Conservation (phyloP, 2,329 filamentous ascomycete species). For the Fusarium mangiferae region DNA sequence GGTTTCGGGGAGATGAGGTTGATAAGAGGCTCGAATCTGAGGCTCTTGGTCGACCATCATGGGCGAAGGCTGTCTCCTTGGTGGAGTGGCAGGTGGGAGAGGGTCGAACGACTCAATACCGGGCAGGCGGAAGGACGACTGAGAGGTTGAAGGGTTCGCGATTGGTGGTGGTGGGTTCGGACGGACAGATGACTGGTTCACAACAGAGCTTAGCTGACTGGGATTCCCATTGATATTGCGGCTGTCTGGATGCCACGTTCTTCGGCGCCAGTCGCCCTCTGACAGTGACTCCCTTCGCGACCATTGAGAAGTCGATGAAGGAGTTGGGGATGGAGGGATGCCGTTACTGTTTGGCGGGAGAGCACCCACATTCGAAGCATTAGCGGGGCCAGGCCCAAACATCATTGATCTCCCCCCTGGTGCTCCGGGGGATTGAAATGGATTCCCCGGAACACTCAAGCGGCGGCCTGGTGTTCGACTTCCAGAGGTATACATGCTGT, state of each 20-base stretch:
- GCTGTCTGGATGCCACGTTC: slow-evolving; percentile 91
- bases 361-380: slow-evolving; percentile 65
- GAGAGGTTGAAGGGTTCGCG: slow-evolving; percentile 59
- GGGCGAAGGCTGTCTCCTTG: slow-evolving; percentile 74
- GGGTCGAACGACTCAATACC: slow-evolving; percentile 94
- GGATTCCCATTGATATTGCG: slow-evolving; percentile 70
- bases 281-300: slow-evolving; percentile 73
- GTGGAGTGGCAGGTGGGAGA: slow-evolving; percentile 71
- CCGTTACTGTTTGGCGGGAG: slow-evolving; percentile 68
- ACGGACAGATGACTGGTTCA: slow-evolving; percentile 72
- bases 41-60: slow-evolving; percentile 76
- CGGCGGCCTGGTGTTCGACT: slow-evolving; percentile 76
- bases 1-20: slow-evolving; percentile 44
- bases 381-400: slow-evolving; percentile 62
- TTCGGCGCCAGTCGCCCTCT: slow-evolving; percentile 82
- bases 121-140: slow-evolving; percentile 76
- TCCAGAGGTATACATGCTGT: slow-evolving; percentile 75
- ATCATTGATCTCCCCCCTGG: slow-evolving; percentile 67
- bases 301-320: slow-evolving; percentile 70
- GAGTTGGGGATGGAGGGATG: slow-evolving; percentile 72
- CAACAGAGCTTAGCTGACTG: slow-evolving; percentile 80
- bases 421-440: slow-evolving; percentile 73
- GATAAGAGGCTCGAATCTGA: slow-evolving; percentile 48
- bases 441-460: slow-evolving; percentile 82
- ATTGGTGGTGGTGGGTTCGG: slow-evolving; percentile 64